phyloP scores from a whole-genome alignment of 306 rosid species.

The Inga oerstediana region DNA sequence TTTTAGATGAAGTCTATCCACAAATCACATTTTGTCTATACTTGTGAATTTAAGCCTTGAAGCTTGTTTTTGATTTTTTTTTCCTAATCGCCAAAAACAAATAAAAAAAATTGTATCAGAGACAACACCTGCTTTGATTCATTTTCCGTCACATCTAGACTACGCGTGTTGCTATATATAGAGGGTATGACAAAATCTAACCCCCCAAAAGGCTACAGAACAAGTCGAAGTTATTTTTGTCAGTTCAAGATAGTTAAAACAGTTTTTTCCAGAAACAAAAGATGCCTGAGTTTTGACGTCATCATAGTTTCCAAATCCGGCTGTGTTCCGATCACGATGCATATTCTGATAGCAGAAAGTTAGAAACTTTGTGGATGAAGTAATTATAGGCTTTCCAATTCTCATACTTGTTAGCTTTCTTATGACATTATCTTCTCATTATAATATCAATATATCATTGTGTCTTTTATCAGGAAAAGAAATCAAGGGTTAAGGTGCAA shows the following conservation, averaged over 20 bases:
- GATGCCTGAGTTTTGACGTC: neutral
- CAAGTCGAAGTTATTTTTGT: neutral
- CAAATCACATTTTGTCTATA: too few relatives aligned
- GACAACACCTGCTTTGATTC: neutral
- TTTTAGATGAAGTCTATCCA: too few relatives aligned
- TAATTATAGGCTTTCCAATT: neutral
- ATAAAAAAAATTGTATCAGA: neutral
- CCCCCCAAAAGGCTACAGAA: neutral
- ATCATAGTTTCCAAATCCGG: neutral
- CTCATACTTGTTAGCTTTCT: too few relatives aligned
- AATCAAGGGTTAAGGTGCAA: too few relatives aligned
- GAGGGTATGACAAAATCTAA: neutral
- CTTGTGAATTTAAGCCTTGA: neutral
- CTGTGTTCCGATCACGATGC: neutral
- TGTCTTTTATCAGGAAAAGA: too few relatives aligned
- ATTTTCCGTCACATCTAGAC: neutral
- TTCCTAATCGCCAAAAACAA: neutral
- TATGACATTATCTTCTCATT: too few relatives aligned
- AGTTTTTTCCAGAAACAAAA: neutral
- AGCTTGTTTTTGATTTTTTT: neutral
- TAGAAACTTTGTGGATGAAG: neutral
- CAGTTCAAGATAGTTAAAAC: neutral
- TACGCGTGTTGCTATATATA: neutral
- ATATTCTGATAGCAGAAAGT: neutral
- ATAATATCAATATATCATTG: too few relatives aligned